These are phyloP conservation scores for Claviceps sp. DNA, from an alignment of 2,329 filamentous ascomycete species.

Conservation along the genomic window DNA sequence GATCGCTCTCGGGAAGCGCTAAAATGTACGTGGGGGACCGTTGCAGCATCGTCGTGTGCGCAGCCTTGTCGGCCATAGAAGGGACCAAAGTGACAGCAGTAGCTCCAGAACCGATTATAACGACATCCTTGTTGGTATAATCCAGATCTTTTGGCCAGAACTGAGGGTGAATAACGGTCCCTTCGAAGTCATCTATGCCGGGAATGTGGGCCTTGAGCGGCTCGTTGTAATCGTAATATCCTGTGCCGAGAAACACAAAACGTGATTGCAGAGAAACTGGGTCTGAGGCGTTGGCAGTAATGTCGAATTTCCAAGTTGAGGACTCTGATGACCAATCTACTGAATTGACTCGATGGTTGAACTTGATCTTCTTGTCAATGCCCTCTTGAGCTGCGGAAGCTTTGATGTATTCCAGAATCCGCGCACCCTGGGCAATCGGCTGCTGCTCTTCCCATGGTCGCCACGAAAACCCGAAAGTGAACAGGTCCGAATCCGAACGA, in stretches of 20 bases:
- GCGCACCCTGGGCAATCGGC: constrained; percentile 34
- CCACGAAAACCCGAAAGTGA: constrained; percentile 52
- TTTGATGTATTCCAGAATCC: constrained; percentile 37
- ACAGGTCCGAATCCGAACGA: constrained; percentile 46
- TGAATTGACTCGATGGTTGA: constrained; percentile 30
- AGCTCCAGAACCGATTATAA: constrained; percentile 62
- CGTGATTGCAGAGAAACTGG: constrained; percentile 25
- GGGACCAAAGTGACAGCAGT: constrained; percentile 66
- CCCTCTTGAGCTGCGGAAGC: constrained; percentile 31
- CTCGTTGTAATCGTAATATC: constrained; percentile 58
- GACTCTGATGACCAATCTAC: constrained; percentile 38
- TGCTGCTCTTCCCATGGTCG: constrained; percentile 47
- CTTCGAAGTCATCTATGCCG: constrained; percentile 50
- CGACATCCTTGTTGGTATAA: constrained; percentile 49
- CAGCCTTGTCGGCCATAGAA: constrained; percentile 46
- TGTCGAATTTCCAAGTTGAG: constrained; percentile 37
- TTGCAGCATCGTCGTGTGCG: constrained; percentile 62
- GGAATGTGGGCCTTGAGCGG: constrained; percentile 47
- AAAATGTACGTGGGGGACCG: constrained; percentile 59
- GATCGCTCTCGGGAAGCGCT: constrained; percentile 28
- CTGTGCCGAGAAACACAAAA: constrained; percentile 34
- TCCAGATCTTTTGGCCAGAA: constrained; percentile 59
- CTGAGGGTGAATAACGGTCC: constrained; percentile 51
- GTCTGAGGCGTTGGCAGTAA: constrained; percentile 16
- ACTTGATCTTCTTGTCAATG: constrained; percentile 29